These are phyloP conservation scores for Leccinum barrowsii DNA, from an alignment of 768 basidiomycete species.

Conservation along the genomic window DNA sequence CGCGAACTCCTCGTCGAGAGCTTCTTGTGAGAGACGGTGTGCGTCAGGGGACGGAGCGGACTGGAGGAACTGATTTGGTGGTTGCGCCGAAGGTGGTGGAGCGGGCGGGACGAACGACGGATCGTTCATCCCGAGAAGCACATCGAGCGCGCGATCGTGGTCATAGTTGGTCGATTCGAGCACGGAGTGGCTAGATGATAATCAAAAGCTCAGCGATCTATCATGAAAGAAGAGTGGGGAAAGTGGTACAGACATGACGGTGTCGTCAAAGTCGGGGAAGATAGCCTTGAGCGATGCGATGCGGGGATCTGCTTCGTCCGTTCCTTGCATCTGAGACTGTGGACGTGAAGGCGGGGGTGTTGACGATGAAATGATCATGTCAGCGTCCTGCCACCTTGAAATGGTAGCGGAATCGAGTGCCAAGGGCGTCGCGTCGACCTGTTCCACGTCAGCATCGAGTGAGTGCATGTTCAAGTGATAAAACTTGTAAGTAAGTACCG, in stretches of 20 bases:
- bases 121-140: conserved; percentile 82
- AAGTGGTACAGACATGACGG: conserved; percentile 51
- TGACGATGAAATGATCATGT: conserved; percentile 21
- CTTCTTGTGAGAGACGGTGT: conserved; percentile 46
- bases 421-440: neutral
- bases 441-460: conserved; percentile 3
- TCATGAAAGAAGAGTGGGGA: neutral
- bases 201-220: neutral
- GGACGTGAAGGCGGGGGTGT: conserved; percentile 6
- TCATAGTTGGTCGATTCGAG: conserved; percentile 68
- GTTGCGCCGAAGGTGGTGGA: neutral
- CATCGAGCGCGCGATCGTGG: conserved; percentile 74
- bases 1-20: conserved; percentile 78
- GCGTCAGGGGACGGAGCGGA: conserved; percentile 24
- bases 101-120: conserved; percentile 57
- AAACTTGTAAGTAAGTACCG: no score
- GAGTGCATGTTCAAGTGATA: conserved; percentile 1
- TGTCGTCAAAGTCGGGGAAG: conserved; percentile 79
- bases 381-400: neutral
- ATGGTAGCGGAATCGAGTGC: neutral
- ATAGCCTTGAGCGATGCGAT: conserved; percentile 56
- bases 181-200: conserved; percentile 51
- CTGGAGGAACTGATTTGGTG: conserved; percentile 1
- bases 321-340: neutral
- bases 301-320: conserved; percentile 38